Percentiles rank a stretch among this genome's conserved stretches.
Evolutionary conservation across 129 eudicot species (phyloP).

Genomic region (Lonicera japonica): DNA sequence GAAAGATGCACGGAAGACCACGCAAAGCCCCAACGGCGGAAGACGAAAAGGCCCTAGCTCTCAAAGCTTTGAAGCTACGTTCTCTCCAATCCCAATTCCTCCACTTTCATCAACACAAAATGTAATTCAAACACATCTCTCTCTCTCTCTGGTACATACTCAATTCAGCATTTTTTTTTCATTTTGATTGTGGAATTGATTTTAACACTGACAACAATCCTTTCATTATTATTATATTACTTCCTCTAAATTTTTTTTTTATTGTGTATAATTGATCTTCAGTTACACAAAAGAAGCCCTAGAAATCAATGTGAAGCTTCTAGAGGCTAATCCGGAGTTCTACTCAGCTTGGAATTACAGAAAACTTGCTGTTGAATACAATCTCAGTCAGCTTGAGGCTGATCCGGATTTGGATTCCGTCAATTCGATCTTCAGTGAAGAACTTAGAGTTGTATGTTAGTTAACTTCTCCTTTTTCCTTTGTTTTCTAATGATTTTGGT

Average conservation of each 20-base stretch:
- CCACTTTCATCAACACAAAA: constrained; percentile 50
- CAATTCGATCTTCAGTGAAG: constrained; percentile 50
- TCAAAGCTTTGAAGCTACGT: constrained; percentile 54
- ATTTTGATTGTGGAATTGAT: background rate
- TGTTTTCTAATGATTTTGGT: background rate
- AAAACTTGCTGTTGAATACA: constrained; percentile 56
- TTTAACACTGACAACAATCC: background rate
- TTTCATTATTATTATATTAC: background rate
- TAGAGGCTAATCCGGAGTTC: constrained; percentile 71
- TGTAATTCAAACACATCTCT: constrained; percentile 18
- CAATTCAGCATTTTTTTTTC: background rate
- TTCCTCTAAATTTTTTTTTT: background rate
- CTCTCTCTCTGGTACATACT: background rate
- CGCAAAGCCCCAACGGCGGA: constrained; percentile 46
- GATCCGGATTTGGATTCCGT: constrained; percentile 31
- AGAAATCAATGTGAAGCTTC: constrained; percentile 55
- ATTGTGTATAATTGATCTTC: background rate
- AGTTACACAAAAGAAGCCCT: constrained; percentile 89
- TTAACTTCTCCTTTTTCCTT: background rate
- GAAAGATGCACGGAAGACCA: constrained; percentile 77
- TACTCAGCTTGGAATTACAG: constrained; percentile 90
- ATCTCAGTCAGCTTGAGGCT: constrained; percentile 18
- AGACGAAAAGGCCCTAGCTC: constrained; percentile 43
- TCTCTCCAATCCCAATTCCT: constrained; percentile 67
- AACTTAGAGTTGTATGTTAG: constrained; percentile 57